Evolutionary conservation across 768 basidiomycete species (phyloP).

Genomic region (Macrolepiota dolichaula): DNA sequence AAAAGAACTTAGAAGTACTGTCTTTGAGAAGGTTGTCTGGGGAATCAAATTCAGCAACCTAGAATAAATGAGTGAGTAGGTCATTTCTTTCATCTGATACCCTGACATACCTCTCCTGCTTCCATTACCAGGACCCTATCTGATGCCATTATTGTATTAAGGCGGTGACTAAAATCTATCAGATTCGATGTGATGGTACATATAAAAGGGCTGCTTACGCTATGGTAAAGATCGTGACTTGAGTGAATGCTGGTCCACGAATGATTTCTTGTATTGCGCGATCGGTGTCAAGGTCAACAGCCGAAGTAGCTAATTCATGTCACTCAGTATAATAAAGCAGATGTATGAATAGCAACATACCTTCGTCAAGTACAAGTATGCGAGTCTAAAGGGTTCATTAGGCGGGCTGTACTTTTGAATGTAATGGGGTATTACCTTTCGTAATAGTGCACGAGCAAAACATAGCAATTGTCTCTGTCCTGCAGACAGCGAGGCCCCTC

Average conservation of each 20-base stretch:
- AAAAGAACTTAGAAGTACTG: conserved; percentile 5
- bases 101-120: conserved; percentile 54
- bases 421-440: conserved; percentile 45
- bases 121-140: conserved; percentile 82
- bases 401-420: neutral
- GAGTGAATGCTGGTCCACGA: conserved; percentile 68
- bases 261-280: conserved; percentile 86
- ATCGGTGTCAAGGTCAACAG: conserved; percentile 90
- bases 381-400: conserved; percentile 48
- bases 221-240: conserved; percentile 84
- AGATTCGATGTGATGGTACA: neutral
- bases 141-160: conserved; percentile 83
- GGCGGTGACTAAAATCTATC: conserved; percentile 51
- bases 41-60: conserved; percentile 13
- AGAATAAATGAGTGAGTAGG: neutral
- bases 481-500: conserved; percentile 75
- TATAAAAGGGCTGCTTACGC: conserved; percentile 47
- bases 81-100: neutral
- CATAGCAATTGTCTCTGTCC: conserved; percentile 89
- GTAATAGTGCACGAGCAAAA: conserved; percentile 80
- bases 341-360: conserved; percentile 26
- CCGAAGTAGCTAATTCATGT: conserved; percentile 64
- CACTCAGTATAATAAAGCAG: neutral
- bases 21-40: conserved; percentile 11
- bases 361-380: conserved; percentile 93